Conservation (phyloP, 805 yeast genomes). For the Komagataella ulmi region DNA sequence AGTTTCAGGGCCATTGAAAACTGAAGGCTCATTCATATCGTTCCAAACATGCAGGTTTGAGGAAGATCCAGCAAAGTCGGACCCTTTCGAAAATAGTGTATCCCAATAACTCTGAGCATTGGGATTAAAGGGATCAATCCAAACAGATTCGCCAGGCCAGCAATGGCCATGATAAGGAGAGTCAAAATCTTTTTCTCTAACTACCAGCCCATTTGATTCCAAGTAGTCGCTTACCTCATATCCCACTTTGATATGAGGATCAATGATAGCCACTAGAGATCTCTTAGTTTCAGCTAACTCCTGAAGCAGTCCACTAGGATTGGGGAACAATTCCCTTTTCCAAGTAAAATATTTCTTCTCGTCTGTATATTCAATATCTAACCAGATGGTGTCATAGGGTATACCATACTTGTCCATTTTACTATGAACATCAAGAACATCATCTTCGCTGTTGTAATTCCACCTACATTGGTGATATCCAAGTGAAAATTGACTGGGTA, state of each 20-base stretch:
- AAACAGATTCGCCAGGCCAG: conserved; percentile 95
- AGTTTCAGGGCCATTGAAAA: conserved; percentile 92
- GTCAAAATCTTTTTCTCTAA: conserved; percentile 27
- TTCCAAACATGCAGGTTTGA: conserved; percentile 83
- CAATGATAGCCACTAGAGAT: conserved; percentile 73
- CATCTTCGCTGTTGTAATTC: conserved; percentile 87
- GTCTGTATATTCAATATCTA: conserved; percentile 88
- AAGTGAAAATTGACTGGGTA: conserved; percentile 69
- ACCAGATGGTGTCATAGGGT: conserved; percentile 90
- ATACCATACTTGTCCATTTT: conserved; percentile 62
- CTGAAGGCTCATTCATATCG: conserved; percentile 97
- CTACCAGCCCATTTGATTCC: conserved; percentile 25
- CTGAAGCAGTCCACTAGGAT: conserved; percentile 55
- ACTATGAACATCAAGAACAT: conserved; percentile 58
- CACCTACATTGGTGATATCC: conserved; percentile 97
- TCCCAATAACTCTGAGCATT: conserved; percentile 47
- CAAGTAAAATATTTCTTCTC: conserved; percentile 85
- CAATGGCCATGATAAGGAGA: conserved; percentile 68
- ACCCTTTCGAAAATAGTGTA: conserved; percentile 31
- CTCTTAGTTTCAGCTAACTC: conserved; percentile 62
- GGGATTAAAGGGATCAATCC: conserved; percentile 82
- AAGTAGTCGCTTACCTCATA: conserved; percentile 52
- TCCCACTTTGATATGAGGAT: conserved; percentile 75
- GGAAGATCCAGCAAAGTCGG: conserved; percentile 30
- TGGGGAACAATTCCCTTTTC: conserved; percentile 62